Evolutionary conservation across 2,329 filamentous ascomycete species (phyloP).

Genomic region (Exserohilum rostratum): DNA sequence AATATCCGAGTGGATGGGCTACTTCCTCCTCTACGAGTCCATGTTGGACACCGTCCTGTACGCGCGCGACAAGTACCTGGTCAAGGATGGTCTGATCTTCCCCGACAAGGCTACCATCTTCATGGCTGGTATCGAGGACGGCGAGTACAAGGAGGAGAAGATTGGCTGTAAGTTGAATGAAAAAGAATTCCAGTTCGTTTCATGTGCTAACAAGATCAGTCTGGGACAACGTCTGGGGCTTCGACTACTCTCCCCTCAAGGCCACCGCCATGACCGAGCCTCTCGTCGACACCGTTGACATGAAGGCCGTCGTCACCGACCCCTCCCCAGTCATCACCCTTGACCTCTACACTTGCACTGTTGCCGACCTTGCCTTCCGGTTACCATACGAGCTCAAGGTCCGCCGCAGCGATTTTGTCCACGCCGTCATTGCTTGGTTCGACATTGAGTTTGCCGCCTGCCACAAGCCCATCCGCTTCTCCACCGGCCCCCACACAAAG

Average conservation of each 20-base stretch:
- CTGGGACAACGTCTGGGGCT: conserved; percentile 99
- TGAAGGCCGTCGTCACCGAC: conserved; percentile 96
- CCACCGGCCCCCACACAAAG: conserved; percentile 95
- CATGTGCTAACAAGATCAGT: conserved; percentile 60
- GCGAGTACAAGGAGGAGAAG: conserved; percentile 99
- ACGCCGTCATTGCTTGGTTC: conserved; percentile 97
- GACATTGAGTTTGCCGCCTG: conserved; percentile 98
- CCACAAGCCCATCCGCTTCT: conserved; percentile 97
- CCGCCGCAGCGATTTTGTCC: conserved; percentile 91
- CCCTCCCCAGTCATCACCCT: conserved; percentile 83
- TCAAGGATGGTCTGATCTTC: conserved; percentile 89
- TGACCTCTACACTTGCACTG: conserved; percentile 89
- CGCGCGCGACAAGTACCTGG: conserved; percentile 89
- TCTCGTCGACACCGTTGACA: conserved; percentile 94
- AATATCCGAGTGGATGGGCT: conserved; percentile 99
- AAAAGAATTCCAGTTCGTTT: background rate
- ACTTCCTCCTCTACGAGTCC: conserved; percentile 97
- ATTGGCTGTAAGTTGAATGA: conserved; percentile 75
- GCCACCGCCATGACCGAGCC: conserved; percentile 92
- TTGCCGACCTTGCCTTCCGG: conserved; percentile 82
- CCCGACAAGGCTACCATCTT: conserved; percentile 99
- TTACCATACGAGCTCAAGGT: conserved; percentile 76
- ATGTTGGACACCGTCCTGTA: conserved; percentile 99
- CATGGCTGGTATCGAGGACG: conserved; percentile 95
- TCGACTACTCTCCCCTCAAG: conserved; percentile 95